Conservation (phyloP, 1,139 yeast genomes). For the Debaryomycetaceae sp. region DNA sequence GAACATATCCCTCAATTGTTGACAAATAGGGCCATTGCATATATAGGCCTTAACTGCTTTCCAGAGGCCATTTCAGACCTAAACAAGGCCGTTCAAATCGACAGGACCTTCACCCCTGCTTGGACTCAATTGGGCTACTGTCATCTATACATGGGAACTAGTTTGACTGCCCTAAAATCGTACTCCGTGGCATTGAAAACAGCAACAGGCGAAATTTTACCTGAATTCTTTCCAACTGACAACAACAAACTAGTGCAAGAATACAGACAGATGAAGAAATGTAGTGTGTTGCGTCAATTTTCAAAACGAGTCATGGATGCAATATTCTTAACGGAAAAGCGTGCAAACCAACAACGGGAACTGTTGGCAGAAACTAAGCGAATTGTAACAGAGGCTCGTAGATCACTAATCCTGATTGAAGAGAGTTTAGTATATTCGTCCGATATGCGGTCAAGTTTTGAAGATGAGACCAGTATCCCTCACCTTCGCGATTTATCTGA, state of each 20-base stretch:
- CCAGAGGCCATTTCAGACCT: slow-evolving; percentile 41
- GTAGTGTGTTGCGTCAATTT: slow-evolving; percentile 36
- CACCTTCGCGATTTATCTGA: slow-evolving; percentile 27
- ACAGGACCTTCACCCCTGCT: slow-evolving; percentile 38
- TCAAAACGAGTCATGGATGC: slow-evolving; percentile 36
- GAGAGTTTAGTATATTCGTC: slow-evolving; percentile 22
- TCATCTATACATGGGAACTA: slow-evolving; percentile 40
- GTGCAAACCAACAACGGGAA: slow-evolving; percentile 39
- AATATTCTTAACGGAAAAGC: slow-evolving; percentile 34
- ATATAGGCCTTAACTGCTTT: slow-evolving; percentile 41
- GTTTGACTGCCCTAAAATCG: slow-evolving; percentile 31
- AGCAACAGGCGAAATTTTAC: slow-evolving; percentile 30
- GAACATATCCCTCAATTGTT: slow-evolving; percentile 30
- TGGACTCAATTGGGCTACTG: slow-evolving; percentile 49
- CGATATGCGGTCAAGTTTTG: slow-evolving; percentile 22
- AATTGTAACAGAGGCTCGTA: slow-evolving; percentile 26
- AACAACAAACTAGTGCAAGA: slow-evolving; percentile 9
- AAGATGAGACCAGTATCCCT: slow-evolving; percentile 14
- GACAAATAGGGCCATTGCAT: slow-evolving; percentile 43
- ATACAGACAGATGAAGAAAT: slow-evolving; percentile 20
- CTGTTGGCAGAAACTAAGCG: slow-evolving; percentile 18
- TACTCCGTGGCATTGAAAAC: slow-evolving; percentile 32
- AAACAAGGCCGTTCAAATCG: slow-evolving; percentile 28
- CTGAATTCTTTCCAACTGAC: slow-evolving; percentile 19
- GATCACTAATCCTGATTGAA: slow-evolving; percentile 23